Evolutionary conservation across 2,329 filamentous ascomycete genomes (phyloP), one percentile per base, ranked within the genome.

Genomic region (Paecilomyces sp.): DNA sequence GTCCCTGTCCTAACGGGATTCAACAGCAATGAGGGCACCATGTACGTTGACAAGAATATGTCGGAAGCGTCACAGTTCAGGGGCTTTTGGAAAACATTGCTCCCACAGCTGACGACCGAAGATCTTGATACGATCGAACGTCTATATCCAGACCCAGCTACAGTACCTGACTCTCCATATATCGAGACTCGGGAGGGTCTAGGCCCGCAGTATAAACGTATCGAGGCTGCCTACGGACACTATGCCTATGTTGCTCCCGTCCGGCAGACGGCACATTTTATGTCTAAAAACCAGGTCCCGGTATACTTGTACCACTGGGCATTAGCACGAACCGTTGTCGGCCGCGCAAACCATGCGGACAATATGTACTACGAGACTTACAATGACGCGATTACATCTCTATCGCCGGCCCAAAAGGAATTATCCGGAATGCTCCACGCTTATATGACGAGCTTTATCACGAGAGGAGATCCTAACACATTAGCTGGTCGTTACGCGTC

Each of bases 1-100:
- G 77, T 87, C 7, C 84, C 86, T 7, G 80, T 91, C 55, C 74
- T 91, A 55, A 89, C 87, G 0, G 88, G 88, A 7, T 91, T 86
- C 76, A 87, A 86, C 72, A 83, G 84, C 47, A 86, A 90, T 66
- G 88, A 91, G 70, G 88, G 88, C 15, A 81, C 85, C 0, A 70
- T 79, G 41, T 91, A 90, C 67, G 82, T 90, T 0, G 82, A 86
- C 0, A 70, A 76, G 13, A 65, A 70, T 6, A 77, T 82, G 57
- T 73, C 77, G 13, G 77, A 76, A 2, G 74, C 80, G 11, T 73
- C 70, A 0, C 79, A 86, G 11, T 88, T 90, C 68, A 77, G 77
- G 2, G 61, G 70, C 2, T 89, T 90, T 71, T 90, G 89, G 77
- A 70, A 73, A 0, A 76, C 73, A 0, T 80, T 91, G 9, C 80